A percentile compares a stretch with the other conserved stretches of the same genome.
These are phyloP conservation scores for Sporothrix schenckii DNA, from an alignment of 2,329 filamentous ascomycete genomes.

Conservation along the genomic window DNA sequence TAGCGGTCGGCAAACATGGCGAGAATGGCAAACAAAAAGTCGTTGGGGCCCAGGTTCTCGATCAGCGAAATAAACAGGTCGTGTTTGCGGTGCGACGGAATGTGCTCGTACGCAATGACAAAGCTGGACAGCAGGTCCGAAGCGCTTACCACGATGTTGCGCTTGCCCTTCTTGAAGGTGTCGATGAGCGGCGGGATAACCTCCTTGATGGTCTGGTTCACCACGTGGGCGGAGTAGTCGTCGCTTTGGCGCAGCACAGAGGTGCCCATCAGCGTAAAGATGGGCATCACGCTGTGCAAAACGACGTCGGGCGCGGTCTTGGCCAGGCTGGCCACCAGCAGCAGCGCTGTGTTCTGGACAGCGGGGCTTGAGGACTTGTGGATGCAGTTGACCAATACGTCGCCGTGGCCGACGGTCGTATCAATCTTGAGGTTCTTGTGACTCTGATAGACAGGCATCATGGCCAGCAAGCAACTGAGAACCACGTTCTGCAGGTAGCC, in stretches of 20 bases:
- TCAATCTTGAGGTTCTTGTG: constrained; percentile 68
- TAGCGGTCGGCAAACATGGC: constrained; percentile 92
- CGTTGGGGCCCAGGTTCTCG: constrained; percentile 78
- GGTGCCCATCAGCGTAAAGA: constrained; percentile 97
- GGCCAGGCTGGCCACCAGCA: constrained; percentile 84
- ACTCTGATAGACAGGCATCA: constrained; percentile 75
- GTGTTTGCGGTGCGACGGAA: constrained; percentile 81
- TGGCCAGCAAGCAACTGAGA: constrained; percentile 77
- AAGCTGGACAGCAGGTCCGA: constrained; percentile 94
- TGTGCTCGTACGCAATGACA: constrained; percentile 93
- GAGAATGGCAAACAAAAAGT: constrained; percentile 85
- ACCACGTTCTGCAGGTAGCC: constrained; percentile 88
- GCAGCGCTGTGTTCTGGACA: constrained; percentile 87
- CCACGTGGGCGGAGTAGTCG: constrained; percentile 94
- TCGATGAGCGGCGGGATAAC: constrained; percentile 90
- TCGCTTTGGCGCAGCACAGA: constrained; percentile 91
- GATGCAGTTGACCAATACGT: constrained; percentile 91
- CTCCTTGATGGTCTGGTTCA: constrained; percentile 90
- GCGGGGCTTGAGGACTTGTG: constrained; percentile 89
- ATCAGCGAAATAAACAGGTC: constrained; percentile 83
- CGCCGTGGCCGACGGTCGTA: constrained; percentile 77
- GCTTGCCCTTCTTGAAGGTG: constrained; percentile 79
- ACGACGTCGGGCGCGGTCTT: constrained; percentile 87
- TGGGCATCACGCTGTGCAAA: constrained; percentile 96
- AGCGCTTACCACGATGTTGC: constrained; percentile 76